These are phyloP conservation scores for Sugiyamaella castrensis DNA, from an alignment of 1,139 yeast genomes.

Conservation along the genomic window DNA sequence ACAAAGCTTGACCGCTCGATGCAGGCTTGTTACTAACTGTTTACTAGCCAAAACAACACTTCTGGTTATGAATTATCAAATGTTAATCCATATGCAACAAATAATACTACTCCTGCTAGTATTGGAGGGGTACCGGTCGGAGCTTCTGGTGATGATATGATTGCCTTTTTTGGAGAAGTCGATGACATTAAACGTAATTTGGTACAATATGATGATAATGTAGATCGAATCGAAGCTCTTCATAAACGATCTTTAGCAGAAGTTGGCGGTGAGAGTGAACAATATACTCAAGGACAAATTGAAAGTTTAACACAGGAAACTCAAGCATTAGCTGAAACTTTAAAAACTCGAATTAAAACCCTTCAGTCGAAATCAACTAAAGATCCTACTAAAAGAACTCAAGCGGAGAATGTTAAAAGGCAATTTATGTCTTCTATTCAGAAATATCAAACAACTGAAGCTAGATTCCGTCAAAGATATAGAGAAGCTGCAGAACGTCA, in stretches of 20 bases:
- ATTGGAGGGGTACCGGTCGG: conserved; percentile 7
- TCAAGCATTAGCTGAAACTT: conserved; percentile 66
- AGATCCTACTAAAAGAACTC: conserved; percentile 80
- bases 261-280: conserved; percentile 70
- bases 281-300: conserved; percentile 68
- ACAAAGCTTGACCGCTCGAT: neutral
- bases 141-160: conserved; percentile 52
- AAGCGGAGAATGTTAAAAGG: conserved; percentile 84
- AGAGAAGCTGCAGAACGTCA: conserved; percentile 90
- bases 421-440: conserved; percentile 84
- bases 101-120: conserved; percentile 1
- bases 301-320: conserved; percentile 78
- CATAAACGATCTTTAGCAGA: conserved; percentile 84
- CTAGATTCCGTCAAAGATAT: conserved; percentile 79
- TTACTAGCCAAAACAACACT: conserved; percentile 5
- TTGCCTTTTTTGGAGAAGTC: conserved; percentile 75
- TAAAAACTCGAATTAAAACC: conserved; percentile 72
- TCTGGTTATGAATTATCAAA: conserved; percentile 25
- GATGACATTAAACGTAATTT: conserved; percentile 78
- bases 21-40: neutral
- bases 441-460: conserved; percentile 82
- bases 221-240: conserved; percentile 73
- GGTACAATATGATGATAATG: conserved; percentile 73
- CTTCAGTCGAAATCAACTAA: conserved; percentile 67
- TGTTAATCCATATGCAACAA: conserved; percentile 24